Percentiles rank a stretch among this genome's conserved stretches.
These are phyloP conservation scores for Gastrolobium bilobum DNA, from an alignment of 306 rosid genomes.

Conservation along the genomic window DNA sequence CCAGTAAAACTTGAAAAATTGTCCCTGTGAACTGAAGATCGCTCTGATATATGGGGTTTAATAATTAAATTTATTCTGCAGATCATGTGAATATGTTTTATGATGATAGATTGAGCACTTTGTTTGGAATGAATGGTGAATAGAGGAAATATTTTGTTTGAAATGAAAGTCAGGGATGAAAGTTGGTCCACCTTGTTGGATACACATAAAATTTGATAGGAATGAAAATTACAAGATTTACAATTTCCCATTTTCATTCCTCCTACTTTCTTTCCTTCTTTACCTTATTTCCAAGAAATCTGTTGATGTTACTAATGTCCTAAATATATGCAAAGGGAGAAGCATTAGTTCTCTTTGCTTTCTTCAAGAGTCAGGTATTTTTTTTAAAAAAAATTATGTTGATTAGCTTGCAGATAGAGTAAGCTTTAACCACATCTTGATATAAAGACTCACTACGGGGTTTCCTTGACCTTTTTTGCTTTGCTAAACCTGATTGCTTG, in stretches of 20 bases:
- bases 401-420: conserved; percentile 22
- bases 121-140: conserved; percentile 28
- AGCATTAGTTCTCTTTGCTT: not conserved
- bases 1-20: conserved; percentile 26
- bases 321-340: not conserved
- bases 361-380: not conserved
- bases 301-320: not conserved
- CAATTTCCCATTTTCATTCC: not conserved
- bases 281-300: not conserved
- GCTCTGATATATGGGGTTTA: conserved; percentile 37
- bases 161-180: conserved; percentile 17
- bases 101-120: conserved; percentile 30
- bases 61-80: conserved; percentile 30
- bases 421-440: conserved; percentile 31
- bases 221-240: conserved; percentile 18
- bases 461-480: not conserved
- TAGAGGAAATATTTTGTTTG: conserved; percentile 39
- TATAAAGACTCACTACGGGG: not conserved
- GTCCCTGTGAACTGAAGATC: conserved; percentile 34
- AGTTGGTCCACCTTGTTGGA: not conserved
- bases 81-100: conserved; percentile 21
- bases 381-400: not conserved
- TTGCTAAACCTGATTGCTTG: conserved; percentile 27
- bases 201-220: conserved; percentile 29
- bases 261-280: not conserved